Conservation (phyloP, 2,329 filamentous ascomycete species). For the Parastagonospora avenae region DNA sequence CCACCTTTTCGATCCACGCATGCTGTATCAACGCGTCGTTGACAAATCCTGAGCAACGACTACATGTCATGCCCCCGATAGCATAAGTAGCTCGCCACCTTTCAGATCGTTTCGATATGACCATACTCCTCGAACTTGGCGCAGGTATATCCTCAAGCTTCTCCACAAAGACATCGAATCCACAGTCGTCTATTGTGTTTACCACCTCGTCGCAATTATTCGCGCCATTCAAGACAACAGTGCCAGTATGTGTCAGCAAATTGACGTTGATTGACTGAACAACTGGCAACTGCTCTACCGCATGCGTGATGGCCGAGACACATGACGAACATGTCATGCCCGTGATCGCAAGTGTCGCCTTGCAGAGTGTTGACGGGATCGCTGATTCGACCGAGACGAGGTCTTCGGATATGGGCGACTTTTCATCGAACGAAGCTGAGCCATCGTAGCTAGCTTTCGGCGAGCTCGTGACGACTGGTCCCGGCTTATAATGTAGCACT, state of each 20-base stretch:
- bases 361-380: slow-evolving; percentile 14
- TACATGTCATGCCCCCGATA: slow-evolving; percentile 64
- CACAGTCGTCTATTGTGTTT: slow-evolving; percentile 57
- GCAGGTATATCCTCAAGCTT: slow-evolving; percentile 29
- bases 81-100: slow-evolving; percentile 53
- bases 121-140: background rate
- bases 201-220: slow-evolving; percentile 52
- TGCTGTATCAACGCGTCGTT: slow-evolving; percentile 53
- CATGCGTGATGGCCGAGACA: slow-evolving; percentile 57
- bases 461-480: slow-evolving; percentile 13
- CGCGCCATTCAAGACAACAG: slow-evolving; percentile 55
- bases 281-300: slow-evolving; percentile 54
- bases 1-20: slow-evolving; percentile 53
- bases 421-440: slow-evolving; percentile 8
- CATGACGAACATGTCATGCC: slow-evolving; percentile 68
- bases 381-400: slow-evolving; percentile 25
- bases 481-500: slow-evolving; percentile 16
- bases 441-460: slow-evolving; percentile 19
- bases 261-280: slow-evolving; percentile 57
- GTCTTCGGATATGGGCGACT: slow-evolving; percentile 14
- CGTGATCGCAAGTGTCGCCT: slow-evolving; percentile 55
- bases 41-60: slow-evolving; percentile 59
- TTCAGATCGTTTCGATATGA: slow-evolving; percentile 18
- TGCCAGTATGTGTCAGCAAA: slow-evolving; percentile 57
- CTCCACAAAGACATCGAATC: slow-evolving; percentile 49